Evolutionary conservation across 306 rosid genomes (phyloP).

Genomic region (Senna siamea): DNA sequence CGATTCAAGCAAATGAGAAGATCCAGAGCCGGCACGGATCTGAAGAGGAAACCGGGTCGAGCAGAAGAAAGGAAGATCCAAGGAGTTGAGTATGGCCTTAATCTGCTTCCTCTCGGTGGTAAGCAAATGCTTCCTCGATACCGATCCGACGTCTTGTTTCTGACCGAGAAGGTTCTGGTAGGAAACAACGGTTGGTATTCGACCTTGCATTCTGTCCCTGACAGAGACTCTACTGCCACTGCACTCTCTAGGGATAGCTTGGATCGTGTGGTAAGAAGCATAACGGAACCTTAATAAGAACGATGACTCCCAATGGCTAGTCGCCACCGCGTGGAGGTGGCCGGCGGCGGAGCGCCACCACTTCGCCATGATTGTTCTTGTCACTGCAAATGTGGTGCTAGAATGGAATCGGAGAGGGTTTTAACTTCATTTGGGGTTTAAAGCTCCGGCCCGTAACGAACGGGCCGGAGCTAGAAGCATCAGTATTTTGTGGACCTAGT

Average conservation of each 20-base stretch:
- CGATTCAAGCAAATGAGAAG: slow-evolving; percentile 71
- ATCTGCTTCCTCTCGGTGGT: slow-evolving; percentile 88
- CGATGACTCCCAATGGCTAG: background rate
- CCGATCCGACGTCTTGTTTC: slow-evolving; percentile 27
- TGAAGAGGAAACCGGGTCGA: slow-evolving; percentile 84
- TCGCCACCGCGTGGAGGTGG: slow-evolving; percentile 45
- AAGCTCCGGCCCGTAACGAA: slow-evolving; percentile 13
- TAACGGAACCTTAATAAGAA: slow-evolving; percentile 6
- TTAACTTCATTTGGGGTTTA: slow-evolving; percentile 36
- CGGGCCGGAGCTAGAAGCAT: too few relatives aligned
- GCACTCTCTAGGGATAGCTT: slow-evolving; percentile 83
- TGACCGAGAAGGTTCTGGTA: slow-evolving; percentile 58
- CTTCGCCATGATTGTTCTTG: slow-evolving; percentile 53
- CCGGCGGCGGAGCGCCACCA: slow-evolving; percentile 77
- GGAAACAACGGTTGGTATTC: slow-evolving; percentile 88
- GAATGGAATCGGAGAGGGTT: slow-evolving; percentile 19
- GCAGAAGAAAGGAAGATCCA: slow-evolving; percentile 66
- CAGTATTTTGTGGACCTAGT: background rate
- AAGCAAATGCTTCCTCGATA: slow-evolving; percentile 64
- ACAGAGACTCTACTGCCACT: slow-evolving; percentile 62
- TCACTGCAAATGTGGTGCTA: background rate
- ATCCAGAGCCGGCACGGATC: slow-evolving; percentile 96
- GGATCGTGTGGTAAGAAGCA: slow-evolving; percentile 75
- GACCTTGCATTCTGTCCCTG: slow-evolving; percentile 75
- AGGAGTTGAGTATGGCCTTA: slow-evolving; percentile 66